These are phyloP conservation scores for Sequoiadendron giganteum DNA, from an alignment of 75 land plant species.

Conservation along the genomic window DNA sequence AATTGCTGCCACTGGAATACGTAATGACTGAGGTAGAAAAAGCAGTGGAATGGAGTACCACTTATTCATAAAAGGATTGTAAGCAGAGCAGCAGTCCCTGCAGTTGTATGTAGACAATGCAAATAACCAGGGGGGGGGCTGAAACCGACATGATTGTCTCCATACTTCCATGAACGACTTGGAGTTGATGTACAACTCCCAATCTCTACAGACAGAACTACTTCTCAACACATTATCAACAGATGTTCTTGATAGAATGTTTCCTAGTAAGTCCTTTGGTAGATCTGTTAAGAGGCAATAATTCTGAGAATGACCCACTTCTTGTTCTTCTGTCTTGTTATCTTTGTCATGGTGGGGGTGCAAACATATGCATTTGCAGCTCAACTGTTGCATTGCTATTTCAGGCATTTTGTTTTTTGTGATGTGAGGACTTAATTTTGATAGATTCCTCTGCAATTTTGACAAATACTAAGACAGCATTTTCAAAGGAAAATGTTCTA, in stretches of 20 bases:
- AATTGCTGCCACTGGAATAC: slow-evolving; percentile 15
- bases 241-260: slow-evolving; percentile 5
- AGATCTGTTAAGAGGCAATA: background rate
- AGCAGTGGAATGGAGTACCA: slow-evolving; percentile 11
- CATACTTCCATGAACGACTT: background rate
- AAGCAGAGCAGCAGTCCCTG: slow-evolving; percentile 14
- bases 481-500: too few relatives aligned
- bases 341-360: background rate
- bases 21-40: slow-evolving; percentile 8
- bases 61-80: slow-evolving; percentile 7
- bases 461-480: too few relatives aligned
- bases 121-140: slow-evolving; percentile 11
- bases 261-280: background rate
- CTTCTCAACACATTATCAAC: slow-evolving; percentile 7
- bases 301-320: background rate
- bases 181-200: slow-evolving; percentile 6
- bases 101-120: slow-evolving; percentile 16
- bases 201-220: slow-evolving; percentile 14
- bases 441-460: too few relatives aligned
- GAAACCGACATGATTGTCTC: background rate
- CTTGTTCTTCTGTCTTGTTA: background rate
- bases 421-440: too few relatives aligned
- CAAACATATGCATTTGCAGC: background rate
- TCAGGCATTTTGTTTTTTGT: background rate
- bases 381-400: background rate